Evolutionary conservation across 495 filamentous ascomycete genomes (phyloP).

Genomic region (Neurospora sp.): DNA sequence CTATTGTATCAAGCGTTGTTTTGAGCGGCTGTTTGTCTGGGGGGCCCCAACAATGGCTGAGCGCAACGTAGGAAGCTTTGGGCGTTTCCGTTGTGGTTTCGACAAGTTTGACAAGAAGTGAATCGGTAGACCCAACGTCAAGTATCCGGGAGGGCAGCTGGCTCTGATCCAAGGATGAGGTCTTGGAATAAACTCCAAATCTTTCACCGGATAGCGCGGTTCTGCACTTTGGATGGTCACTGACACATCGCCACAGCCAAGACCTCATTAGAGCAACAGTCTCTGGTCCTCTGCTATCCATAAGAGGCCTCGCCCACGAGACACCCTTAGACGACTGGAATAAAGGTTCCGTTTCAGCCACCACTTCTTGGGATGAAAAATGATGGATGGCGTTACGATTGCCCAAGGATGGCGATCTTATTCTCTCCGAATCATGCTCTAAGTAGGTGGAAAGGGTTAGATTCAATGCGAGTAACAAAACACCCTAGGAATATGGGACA

Average conservation of each 20-base stretch:
- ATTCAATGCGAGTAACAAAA: neutral
- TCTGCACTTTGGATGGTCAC: neutral
- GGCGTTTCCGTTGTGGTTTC: neutral
- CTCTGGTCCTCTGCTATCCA: neutral
- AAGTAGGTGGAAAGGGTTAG: neutral
- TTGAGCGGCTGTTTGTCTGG: neutral
- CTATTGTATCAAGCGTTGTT: fast-evolving
- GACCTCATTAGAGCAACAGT: neutral
- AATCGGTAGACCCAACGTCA: neutral
- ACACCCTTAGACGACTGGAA: neutral
- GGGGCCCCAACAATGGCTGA: neutral
- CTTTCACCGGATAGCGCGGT: neutral
- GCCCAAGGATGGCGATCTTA: too few species aligned
- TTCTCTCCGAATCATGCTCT: neutral
- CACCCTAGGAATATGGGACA: neutral
- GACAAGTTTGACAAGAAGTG: neutral
- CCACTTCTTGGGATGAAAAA: neutral
- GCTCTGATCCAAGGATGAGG: neutral
- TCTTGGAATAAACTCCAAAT: neutral
- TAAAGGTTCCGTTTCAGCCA: neutral
- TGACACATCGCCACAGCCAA: neutral
- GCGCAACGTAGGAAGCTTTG: neutral
- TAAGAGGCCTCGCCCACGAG: neutral
- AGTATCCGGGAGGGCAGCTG: neutral
- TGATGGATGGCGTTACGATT: too few species aligned